Evolutionary conservation across 2,329 filamentous ascomycete species (phyloP).

Genomic region (Xenoacremonium recifei): DNA sequence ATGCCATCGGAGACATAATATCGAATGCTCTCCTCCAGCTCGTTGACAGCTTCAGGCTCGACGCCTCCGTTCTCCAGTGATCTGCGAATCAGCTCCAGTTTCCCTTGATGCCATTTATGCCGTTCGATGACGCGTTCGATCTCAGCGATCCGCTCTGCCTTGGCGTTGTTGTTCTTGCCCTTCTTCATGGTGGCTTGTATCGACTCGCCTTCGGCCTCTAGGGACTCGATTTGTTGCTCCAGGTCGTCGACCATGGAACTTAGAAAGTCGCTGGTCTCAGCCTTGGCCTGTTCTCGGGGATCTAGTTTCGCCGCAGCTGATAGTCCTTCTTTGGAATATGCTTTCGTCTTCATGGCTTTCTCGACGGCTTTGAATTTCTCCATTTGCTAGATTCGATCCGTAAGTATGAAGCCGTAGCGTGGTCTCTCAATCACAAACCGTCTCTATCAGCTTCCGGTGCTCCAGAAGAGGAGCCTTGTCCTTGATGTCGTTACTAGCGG

Average conservation of each 20-base stretch:
- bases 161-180: constrained; percentile 81
- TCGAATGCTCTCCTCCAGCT: constrained; percentile 86
- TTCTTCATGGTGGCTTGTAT: constrained; percentile 92
- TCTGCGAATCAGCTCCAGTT: constrained; percentile 85
- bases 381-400: constrained; percentile 71
- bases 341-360: constrained; percentile 99
- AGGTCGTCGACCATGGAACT: constrained; percentile 86
- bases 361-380: constrained; percentile 99
- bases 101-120: constrained; percentile 95
- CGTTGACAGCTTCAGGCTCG: constrained; percentile 81
- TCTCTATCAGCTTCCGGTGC: constrained; percentile 94
- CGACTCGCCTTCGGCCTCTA: constrained; percentile 85
- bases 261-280: constrained; percentile 84
- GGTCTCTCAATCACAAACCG: constrained; percentile 59
- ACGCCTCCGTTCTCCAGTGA: constrained; percentile 91
- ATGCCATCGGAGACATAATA: constrained; percentile 93
- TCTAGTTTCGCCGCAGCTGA: constrained; percentile 90
- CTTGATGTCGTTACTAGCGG: constrained; percentile 97
- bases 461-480: constrained; percentile 95
- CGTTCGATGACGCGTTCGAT: constrained; percentile 82
- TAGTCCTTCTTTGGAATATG: constrained; percentile 96
- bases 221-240: constrained; percentile 86
- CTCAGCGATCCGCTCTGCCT: constrained; percentile 83
- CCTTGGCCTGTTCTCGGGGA: constrained; percentile 95
- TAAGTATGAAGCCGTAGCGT: constrained; percentile 15